phyloP scores from a whole-genome alignment of 2,329 filamentous ascomycete genomes.

The Aspergillus niger region DNA sequence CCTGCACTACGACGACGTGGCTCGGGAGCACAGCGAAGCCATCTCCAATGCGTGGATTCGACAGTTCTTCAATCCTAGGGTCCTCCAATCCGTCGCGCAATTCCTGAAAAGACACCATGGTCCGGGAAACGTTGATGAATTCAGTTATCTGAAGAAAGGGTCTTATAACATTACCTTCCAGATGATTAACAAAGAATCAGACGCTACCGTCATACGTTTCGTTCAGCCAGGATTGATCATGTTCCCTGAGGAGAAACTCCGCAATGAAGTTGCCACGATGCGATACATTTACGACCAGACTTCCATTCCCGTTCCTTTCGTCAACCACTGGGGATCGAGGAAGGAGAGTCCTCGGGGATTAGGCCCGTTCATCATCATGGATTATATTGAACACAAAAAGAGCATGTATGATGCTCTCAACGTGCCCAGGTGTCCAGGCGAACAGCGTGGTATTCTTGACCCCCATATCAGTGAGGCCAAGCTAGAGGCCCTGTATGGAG shows the following conservation, averaged over 20 bases:
- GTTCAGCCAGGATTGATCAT: constrained; percentile 28
- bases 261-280: constrained; percentile 31
- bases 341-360: constrained; percentile 13
- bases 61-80: not conserved
- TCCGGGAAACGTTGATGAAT: not conserved
- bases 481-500: constrained; percentile 27
- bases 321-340: constrained; percentile 22
- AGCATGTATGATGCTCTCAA: constrained; percentile 24
- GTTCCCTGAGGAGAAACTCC: constrained; percentile 32
- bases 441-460: constrained; percentile 16
- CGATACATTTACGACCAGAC: constrained; percentile 29
- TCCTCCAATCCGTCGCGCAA: not conserved
- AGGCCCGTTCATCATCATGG: constrained; percentile 30
- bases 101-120: not conserved
- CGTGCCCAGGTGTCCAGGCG: constrained; percentile 16
- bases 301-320: constrained; percentile 27
- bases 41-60: not conserved
- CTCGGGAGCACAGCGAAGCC: not conserved
- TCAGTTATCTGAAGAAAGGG: constrained; percentile 16
- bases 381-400: constrained; percentile 28
- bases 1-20: not conserved
- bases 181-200: constrained; percentile 29
- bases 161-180: constrained; percentile 36
- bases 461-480: constrained; percentile 19
- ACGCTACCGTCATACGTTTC: constrained; percentile 32